Conservation (phyloP, 1,139 yeast genomes). For the Hyphopichia khmerensis region DNA sequence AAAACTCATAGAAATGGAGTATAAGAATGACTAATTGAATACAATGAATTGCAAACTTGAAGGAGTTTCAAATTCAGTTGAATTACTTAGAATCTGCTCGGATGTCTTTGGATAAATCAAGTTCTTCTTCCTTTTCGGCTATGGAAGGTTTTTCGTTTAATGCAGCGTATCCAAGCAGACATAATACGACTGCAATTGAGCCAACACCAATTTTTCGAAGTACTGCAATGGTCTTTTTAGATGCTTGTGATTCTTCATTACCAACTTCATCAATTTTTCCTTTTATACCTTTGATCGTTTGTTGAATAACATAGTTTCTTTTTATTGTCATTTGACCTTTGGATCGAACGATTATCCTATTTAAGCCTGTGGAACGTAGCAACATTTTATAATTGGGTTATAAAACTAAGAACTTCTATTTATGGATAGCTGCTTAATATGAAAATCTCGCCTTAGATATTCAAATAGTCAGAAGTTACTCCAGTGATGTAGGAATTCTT, state of each 20-base stretch:
- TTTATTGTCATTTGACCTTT: not conserved
- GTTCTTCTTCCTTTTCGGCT: constrained; percentile 11
- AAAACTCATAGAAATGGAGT: too few relatives aligned
- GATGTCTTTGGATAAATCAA: constrained; percentile 22
- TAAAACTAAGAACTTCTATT: too few relatives aligned
- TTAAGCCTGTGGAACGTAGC: not conserved
- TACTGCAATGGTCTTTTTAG: constrained; percentile 27
- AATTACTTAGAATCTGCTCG: constrained; percentile 11
- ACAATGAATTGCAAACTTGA: too few relatives aligned
- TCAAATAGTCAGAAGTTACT: too few relatives aligned
- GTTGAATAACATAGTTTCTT: not conserved
- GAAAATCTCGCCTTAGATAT: too few relatives aligned
- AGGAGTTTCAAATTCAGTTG: too few relatives aligned
- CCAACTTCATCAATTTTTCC: constrained; percentile 22
- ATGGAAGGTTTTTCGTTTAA: constrained; percentile 13
- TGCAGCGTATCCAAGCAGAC: constrained; percentile 37
- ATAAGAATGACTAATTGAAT: too few relatives aligned
- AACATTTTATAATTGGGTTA: not conserved
- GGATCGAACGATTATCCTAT: not conserved
- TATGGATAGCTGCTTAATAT: too few relatives aligned
- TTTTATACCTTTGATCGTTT: not conserved
- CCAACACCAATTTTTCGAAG: constrained; percentile 34
- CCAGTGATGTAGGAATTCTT: too few relatives aligned
- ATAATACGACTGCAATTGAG: constrained; percentile 33
- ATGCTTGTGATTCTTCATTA: constrained; percentile 33